Percentiles rank a stretch among this genome's conserved stretches.
phyloP scores from a whole-genome alignment of 768 basidiomycete species.

The Boletus huronensis region DNA sequence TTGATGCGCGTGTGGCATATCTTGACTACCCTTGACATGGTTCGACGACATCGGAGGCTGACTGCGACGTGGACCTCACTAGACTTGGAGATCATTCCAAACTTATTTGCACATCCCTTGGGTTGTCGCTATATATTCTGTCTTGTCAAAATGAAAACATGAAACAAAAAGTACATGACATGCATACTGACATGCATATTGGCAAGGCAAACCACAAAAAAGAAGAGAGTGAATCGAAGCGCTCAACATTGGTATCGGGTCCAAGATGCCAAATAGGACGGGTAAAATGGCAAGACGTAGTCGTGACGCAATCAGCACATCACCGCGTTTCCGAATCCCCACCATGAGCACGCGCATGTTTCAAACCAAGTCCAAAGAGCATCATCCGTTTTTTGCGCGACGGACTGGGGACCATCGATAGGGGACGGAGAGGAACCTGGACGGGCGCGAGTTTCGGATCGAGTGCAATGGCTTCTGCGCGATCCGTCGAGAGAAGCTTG shows the following conservation, averaged over 20 bases:
- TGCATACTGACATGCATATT: not conserved
- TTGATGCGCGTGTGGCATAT: too few relatives aligned
- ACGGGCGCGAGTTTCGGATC: conserved; percentile 34
- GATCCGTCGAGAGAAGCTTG: conserved; percentile 23
- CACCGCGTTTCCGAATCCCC: not conserved
- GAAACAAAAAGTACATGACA: conserved; percentile 4
- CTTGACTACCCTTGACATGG: not conserved
- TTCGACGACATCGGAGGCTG: not conserved
- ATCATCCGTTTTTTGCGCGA: conserved; percentile 14
- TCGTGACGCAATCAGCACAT: not conserved
- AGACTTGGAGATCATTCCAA: too few relatives aligned
- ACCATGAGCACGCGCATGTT: not conserved
- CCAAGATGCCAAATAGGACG: not conserved
- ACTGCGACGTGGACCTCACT: not conserved
- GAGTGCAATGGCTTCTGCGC: conserved; percentile 24
- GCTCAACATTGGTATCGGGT: not conserved
- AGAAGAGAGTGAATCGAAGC: not conserved
- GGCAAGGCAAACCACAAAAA: not conserved
- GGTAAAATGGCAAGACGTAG: not conserved
- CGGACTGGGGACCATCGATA: conserved; percentile 23
- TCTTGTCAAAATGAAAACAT: conserved; percentile 14
- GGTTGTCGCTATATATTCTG: not conserved
- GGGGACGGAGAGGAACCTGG: conserved; percentile 30
- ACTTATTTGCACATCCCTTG: too few relatives aligned
- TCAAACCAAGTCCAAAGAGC: conserved; percentile 23